Evolutionary conservation across 1,284 basidiomycete genomes (phyloP), one percentile per base, ranked within the genome.

Genomic region (Inonotus hispidus): DNA sequence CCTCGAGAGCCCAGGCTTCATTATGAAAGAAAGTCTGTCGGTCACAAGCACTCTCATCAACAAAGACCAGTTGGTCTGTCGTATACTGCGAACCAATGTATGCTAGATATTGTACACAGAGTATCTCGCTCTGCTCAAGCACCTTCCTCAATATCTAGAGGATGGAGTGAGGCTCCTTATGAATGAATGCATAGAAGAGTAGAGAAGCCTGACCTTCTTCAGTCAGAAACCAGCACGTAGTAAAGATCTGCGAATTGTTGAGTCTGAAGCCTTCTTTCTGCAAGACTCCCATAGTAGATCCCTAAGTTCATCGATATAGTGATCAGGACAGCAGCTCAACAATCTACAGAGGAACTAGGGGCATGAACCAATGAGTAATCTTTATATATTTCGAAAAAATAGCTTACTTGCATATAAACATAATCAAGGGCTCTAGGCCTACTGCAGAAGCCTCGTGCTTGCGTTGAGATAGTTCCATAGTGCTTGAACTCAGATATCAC

Each of bases 11-110:
- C 73, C 73, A 74, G 8, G 66, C 74, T 58, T 50, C 66, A n/a
- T 53, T 59, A 10, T 67, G 63, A 41, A 65, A 62, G 4, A 66
- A 59, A n/a, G 70, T 73, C 10, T 65, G 57, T 5, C 68, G 64
- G 47, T 74, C 69, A 55, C 66, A 68, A 11, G 68, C 59, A 60
- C 67, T 69, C 61, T 75, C 71, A 63, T 76, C 73, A 11, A 71
- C 71, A 63, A 75, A 76, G 4, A 76, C 70, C 3, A 74, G 66
- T 35, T 76, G 73, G 0, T 70, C 56, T 0, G 71, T 55, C 0
- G 32, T 1, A 61, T 74, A 74, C 16, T 61, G 25, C 0, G 54
- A 39, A 0, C 68, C 65, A 10, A 74, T 71, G 2, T 59, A 10
- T 19, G 58, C 21, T 4, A 63, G 43, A 32, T 66, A 75, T 0